Conservation (phyloP, 169 alveolate genomes). For the Blepharisma undulans region DNA sequence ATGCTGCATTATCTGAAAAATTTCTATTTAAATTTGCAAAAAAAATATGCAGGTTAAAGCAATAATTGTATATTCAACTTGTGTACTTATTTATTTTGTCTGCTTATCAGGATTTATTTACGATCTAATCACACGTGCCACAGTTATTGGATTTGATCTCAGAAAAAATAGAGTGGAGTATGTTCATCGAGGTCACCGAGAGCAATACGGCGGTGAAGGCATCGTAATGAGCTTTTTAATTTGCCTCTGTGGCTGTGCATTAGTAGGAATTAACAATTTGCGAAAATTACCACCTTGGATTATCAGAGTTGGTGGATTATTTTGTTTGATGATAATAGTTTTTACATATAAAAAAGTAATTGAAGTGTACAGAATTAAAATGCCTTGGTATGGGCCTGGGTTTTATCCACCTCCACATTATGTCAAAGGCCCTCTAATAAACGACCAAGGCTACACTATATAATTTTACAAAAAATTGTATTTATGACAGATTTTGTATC, state of each 20-base stretch:
- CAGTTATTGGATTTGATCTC: constrained; percentile 46
- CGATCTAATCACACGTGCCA: constrained; percentile 74
- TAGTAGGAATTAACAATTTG: not conserved
- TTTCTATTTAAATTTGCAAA: no score
- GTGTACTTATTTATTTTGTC: constrained; percentile 49
- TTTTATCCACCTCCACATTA: constrained; percentile 65
- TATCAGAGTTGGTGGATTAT: constrained; percentile 39
- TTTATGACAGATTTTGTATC: no score
- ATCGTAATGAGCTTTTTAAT: constrained; percentile 42
- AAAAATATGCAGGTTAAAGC: not conserved
- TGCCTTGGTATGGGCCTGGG: constrained; percentile 70
- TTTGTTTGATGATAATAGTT: constrained; percentile 30
- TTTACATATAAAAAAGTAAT: not conserved
- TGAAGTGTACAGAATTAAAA: constrained; percentile 32
- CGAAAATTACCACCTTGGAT: constrained; percentile 36
- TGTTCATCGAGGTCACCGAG: constrained; percentile 51
- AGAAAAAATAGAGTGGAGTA: constrained; percentile 25
- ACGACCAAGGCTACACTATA: constrained; percentile 51
- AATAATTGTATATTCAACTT: not conserved
- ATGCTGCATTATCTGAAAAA: no score
- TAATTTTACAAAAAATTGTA: not conserved
- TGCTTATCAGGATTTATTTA: constrained; percentile 82
- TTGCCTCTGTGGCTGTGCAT: constrained; percentile 42
- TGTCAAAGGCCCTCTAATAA: constrained; percentile 55
- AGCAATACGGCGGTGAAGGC: constrained; percentile 54